These are phyloP conservation scores for Chrysochromulina tobinii DNA, from an alignment of 78 protist genomes.

Conservation along the genomic window DNA sequence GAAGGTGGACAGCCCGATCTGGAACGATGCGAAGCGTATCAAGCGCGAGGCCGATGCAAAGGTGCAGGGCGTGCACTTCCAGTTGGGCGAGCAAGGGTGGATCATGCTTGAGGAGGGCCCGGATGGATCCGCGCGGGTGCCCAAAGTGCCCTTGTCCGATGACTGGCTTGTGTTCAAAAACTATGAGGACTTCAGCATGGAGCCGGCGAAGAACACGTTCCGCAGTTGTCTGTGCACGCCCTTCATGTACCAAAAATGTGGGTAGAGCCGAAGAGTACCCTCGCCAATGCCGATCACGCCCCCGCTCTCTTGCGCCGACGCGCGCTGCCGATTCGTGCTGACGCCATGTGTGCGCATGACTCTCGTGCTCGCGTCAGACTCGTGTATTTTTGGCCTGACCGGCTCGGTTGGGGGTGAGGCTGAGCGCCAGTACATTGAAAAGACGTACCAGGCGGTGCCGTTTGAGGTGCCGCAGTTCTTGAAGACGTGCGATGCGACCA, in stretches of 20 bases:
- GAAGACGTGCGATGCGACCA: not conserved
- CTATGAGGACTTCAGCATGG: not conserved
- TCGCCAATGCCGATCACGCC: too few relatives aligned
- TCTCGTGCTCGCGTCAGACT: too few relatives aligned
- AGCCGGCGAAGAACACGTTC: not conserved
- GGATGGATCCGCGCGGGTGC: not conserved
- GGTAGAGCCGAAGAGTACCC: too few relatives aligned
- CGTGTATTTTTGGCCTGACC: not conserved
- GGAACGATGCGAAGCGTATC: not conserved
- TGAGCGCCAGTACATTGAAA: not conserved
- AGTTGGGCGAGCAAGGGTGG: not conserved
- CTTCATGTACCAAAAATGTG: not conserved
- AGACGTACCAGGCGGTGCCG: not conserved
- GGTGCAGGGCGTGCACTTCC: not conserved
- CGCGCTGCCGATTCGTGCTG: too few relatives aligned
- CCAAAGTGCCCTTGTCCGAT: not conserved
- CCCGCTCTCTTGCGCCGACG: too few relatives aligned
- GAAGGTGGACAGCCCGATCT: not conserved
- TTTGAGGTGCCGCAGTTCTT: not conserved
- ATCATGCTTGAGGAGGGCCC: not conserved
- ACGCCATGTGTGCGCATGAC: too few relatives aligned
- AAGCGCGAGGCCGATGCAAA: not conserved
- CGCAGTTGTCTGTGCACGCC: not conserved
- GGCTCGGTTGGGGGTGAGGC: slow-evolving; percentile 2
- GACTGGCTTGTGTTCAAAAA: not conserved